These are phyloP conservation scores for Cyberlindnera meyerae DNA, from an alignment of 805 yeast genomes.

Conservation along the genomic window DNA sequence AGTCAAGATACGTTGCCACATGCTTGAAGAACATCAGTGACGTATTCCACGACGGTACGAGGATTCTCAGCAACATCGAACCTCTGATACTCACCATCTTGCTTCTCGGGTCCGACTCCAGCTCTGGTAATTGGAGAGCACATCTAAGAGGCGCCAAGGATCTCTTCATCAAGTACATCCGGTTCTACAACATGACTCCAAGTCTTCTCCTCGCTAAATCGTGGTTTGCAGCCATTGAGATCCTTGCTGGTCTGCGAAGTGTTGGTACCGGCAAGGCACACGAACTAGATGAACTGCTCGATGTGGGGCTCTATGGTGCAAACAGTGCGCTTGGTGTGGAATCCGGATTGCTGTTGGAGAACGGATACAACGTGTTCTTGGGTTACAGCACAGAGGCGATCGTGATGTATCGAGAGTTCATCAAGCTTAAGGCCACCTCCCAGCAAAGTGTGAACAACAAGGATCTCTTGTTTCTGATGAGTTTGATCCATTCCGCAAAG, in stretches of 20 bases:
- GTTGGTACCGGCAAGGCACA: conserved; percentile 45
- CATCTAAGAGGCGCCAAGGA: conserved; percentile 66
- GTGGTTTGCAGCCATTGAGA: conserved; percentile 56
- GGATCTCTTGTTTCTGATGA: conserved; percentile 20
- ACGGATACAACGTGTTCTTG: conserved; percentile 26
- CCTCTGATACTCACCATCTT: conserved; percentile 62
- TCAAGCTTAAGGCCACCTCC: conserved; percentile 16
- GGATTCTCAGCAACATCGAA: conserved; percentile 51
- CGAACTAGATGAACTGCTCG: conserved; percentile 36
- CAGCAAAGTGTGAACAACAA: conserved; percentile 13
- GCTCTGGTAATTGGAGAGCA: conserved; percentile 54
- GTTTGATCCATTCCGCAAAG: conserved; percentile 25
- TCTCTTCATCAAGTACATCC: conserved; percentile 44
- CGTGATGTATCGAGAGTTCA: conserved; percentile 23
- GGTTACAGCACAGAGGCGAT: conserved; percentile 28
- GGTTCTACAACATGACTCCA: conserved; percentile 21
- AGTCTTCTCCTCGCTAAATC: conserved; percentile 42
- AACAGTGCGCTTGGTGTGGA: conserved; percentile 19
- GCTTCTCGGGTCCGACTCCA: conserved; percentile 56
- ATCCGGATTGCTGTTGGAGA: conserved; percentile 22
- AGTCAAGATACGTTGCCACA: conserved; percentile 41
- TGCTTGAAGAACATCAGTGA: conserved; percentile 41
- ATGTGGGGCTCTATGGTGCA: conserved; percentile 22
- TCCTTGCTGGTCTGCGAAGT: conserved; percentile 51
- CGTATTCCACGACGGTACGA: conserved; percentile 37